phyloP scores from a whole-genome alignment of 176 grass and related monocot species.

The Carex kokanica region DNA sequence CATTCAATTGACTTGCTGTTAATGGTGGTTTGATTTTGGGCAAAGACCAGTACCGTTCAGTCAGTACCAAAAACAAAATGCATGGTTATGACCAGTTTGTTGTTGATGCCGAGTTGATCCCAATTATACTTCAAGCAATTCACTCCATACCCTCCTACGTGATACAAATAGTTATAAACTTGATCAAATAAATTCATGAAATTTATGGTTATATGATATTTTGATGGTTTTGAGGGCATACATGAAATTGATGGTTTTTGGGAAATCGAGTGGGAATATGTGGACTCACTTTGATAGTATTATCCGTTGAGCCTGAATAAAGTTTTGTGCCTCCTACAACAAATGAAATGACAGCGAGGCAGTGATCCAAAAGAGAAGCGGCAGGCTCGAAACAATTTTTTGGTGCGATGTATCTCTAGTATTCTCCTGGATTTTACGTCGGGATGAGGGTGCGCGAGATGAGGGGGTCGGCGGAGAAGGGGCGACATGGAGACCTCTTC shows the following conservation, averaged over 20 bases:
- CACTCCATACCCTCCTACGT: slow-evolving; percentile 96
- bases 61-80: not conserved
- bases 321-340: slow-evolving; percentile 59
- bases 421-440: too few species aligned
- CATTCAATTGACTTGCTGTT: not conserved
- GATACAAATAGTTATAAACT: not conserved
- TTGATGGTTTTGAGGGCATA: not conserved
- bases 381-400: slow-evolving; percentile 80
- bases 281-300: slow-evolving; percentile 72
- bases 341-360: slow-evolving; percentile 74
- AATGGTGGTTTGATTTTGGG: not conserved
- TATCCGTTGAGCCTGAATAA: slow-evolving; percentile 95
- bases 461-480: too few species aligned
- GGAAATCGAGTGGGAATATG: slow-evolving; percentile 19
- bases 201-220: not conserved
- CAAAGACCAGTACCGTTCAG: not conserved
- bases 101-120: slow-evolving; percentile 97
- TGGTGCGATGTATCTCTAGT: slow-evolving; percentile 47
- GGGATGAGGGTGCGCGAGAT: too few species aligned
- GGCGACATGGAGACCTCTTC: too few species aligned
- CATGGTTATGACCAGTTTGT: slow-evolving; percentile 56
- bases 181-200: slow-evolving; percentile 15
- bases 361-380: slow-evolving; percentile 63
- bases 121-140: slow-evolving; percentile 93
- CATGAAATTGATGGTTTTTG: not conserved